These are phyloP conservation scores for Mortierella antarctica DNA, from an alignment of 192 early-diverging fungal genomes.

Conservation along the genomic window DNA sequence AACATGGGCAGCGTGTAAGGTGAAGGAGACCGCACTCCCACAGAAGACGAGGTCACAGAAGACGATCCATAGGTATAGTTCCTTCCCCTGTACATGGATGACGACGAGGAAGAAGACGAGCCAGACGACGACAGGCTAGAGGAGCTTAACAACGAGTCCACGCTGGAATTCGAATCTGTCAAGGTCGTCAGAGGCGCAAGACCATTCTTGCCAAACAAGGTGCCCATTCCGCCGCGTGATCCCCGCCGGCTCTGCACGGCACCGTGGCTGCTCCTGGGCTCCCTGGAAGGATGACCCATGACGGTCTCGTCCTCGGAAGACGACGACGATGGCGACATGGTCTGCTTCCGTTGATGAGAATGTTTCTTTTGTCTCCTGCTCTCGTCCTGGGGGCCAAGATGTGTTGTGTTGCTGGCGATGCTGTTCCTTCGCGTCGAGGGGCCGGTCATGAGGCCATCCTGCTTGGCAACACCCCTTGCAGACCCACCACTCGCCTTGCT, in stretches of 20 bases:
- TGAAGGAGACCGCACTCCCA: conserved; percentile 33
- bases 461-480: neutral
- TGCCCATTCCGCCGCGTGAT: too few species aligned
- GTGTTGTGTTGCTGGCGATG: neutral
- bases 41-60: conserved; percentile 18
- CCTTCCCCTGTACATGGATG: neutral
- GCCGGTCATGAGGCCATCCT: too few species aligned
- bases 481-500: conserved; percentile 1
- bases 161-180: conserved; percentile 36
- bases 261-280: neutral
- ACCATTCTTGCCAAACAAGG: conserved; percentile 7
- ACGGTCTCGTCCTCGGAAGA: conserved; percentile 43
- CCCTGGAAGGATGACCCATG: conserved; percentile 7
- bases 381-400: neutral
- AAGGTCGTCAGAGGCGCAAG: neutral
- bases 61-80: conserved; percentile 18
- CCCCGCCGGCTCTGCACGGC: neutral
- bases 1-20: conserved; percentile 34
- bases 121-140: conserved; percentile 12
- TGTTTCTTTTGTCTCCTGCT: neutral
- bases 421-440: conserved; percentile 6
- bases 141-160: conserved; percentile 38
- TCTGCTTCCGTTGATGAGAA: neutral
- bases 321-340: conserved; percentile 1
- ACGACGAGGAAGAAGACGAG: neutral